Evolutionary conservation across 1,284 basidiomycete species (phyloP).

Genomic region (Porogramme epimiltina): DNA sequence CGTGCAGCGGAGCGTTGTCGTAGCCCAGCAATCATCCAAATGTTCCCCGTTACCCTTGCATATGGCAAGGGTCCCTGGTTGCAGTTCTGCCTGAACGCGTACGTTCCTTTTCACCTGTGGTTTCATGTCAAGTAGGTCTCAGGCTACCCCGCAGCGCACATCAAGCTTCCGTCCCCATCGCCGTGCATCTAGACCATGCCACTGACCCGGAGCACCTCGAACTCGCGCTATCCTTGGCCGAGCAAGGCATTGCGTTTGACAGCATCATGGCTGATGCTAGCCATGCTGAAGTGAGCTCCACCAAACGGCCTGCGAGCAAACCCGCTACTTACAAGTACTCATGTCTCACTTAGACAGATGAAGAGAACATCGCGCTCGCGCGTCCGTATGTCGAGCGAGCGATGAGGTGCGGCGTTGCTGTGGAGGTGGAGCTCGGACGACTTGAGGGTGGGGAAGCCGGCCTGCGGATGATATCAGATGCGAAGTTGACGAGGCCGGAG

Average conservation of each 20-base stretch:
- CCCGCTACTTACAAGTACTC: background rate
- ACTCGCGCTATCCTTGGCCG: conserved; percentile 46
- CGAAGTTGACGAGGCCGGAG: conserved; percentile 46
- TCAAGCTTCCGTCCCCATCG: conserved; percentile 48
- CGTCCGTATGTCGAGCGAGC: conserved; percentile 48
- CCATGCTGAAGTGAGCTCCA: conserved; percentile 41
- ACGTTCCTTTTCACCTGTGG: conserved; percentile 12
- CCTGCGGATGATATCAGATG: conserved; percentile 47
- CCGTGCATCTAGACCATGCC: conserved; percentile 52
- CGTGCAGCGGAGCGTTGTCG: conserved; percentile 46
- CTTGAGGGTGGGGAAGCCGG: conserved; percentile 53
- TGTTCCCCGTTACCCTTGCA: conserved; percentile 48
- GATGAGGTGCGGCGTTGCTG: conserved; percentile 41
- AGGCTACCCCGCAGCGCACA: conserved; percentile 35
- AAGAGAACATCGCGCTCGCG: conserved; percentile 50
- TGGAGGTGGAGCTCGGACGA: conserved; percentile 53
- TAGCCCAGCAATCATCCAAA: conserved; percentile 47
- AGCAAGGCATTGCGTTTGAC: conserved; percentile 49
- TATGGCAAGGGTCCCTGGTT: conserved; percentile 51
- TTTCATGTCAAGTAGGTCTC: background rate
- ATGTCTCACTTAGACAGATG: conserved; percentile 39
- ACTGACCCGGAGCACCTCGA: conserved; percentile 50
- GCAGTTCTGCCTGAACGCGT: conserved; percentile 48
- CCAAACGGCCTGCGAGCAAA: too few relatives aligned
- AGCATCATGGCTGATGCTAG: conserved; percentile 56